Percentiles rank a stretch among this genome's conserved stretches.
phyloP scores from a whole-genome alignment of 805 yeast genomes.

The Metschnikowia amazonensis region DNA sequence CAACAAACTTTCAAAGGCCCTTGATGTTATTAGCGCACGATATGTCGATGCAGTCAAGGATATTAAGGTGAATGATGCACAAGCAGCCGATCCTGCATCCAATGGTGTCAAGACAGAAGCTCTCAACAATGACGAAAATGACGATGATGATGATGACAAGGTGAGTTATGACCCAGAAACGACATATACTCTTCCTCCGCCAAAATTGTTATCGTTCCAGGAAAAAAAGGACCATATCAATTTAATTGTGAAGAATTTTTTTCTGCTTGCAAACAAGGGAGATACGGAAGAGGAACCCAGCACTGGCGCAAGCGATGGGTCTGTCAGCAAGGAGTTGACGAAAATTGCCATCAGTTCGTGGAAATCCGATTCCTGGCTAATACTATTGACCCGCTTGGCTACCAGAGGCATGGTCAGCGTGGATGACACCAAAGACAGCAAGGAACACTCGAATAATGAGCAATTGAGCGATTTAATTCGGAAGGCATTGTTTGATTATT shows the following conservation, averaged over 20 bases:
- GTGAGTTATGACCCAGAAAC: conserved; percentile 39
- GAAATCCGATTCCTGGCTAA: conserved; percentile 71
- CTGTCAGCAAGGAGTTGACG: conserved; percentile 50
- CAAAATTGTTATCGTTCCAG: conserved; percentile 46
- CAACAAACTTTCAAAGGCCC: conserved; percentile 55
- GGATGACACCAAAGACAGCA: conserved; percentile 19
- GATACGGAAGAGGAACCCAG: conserved; percentile 10
- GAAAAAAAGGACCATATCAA: conserved; percentile 57
- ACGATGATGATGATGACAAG: conserved; percentile 17
- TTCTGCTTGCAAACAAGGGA: conserved; percentile 42
- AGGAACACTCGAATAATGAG: conserved; percentile 25
- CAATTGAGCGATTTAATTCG: conserved; percentile 61
- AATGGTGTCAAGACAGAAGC: conserved; percentile 17
- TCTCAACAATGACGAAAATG: conserved; percentile 18
- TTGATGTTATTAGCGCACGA: conserved; percentile 66
- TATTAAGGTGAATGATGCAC: neutral
- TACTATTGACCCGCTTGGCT: conserved; percentile 69
- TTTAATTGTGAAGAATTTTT: conserved; percentile 56
- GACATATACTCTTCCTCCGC: conserved; percentile 54
- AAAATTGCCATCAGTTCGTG: conserved; percentile 50
- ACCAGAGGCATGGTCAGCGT: conserved; percentile 65
- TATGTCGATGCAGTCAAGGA: conserved; percentile 44
- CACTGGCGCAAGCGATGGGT: conserved; percentile 15
- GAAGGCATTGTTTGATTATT: conserved; percentile 65
- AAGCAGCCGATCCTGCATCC: conserved; percentile 2